Evolutionary conservation across 1,139 yeast species (phyloP).

Genomic region (Ogataea hybrid): DNA sequence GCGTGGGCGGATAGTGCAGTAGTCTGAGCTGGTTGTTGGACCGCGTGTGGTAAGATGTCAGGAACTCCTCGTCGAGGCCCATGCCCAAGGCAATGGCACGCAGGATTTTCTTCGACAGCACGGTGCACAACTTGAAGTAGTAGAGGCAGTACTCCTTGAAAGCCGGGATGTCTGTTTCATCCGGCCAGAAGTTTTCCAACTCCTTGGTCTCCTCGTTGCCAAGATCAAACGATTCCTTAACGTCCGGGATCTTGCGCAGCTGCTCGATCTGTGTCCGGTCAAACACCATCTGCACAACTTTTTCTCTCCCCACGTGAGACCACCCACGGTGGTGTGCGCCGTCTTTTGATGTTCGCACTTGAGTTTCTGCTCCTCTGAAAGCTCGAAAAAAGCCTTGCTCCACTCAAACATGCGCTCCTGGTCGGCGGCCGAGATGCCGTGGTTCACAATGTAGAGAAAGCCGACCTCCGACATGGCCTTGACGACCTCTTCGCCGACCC

Average conservation of each 20-base stretch:
- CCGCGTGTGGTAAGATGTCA: constrained; percentile 28
- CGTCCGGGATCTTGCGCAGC: constrained; percentile 26
- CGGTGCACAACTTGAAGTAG: constrained; percentile 24
- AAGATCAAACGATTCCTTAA: constrained; percentile 29
- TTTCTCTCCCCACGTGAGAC: constrained; percentile 30
- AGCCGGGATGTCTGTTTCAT: constrained; percentile 29
- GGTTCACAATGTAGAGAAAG: constrained; percentile 30
- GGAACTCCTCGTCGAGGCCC: constrained; percentile 30
- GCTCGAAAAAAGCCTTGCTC: constrained; percentile 25
- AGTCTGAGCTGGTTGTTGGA: constrained; percentile 27
- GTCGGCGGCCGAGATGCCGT: constrained; percentile 25
- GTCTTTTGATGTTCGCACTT: constrained; percentile 27
- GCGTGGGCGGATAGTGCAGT: constrained; percentile 34
- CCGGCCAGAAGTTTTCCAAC: constrained; percentile 31
- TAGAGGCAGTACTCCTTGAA: constrained; percentile 27
- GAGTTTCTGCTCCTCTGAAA: constrained; percentile 20
- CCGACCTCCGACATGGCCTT: constrained; percentile 29
- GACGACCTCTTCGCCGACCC: constrained; percentile 25
- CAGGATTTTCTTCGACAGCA: constrained; percentile 27
- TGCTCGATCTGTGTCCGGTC: constrained; percentile 22
- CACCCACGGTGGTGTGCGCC: constrained; percentile 29
- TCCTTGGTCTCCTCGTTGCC: constrained; percentile 23
- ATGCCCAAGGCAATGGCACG: constrained; percentile 33
- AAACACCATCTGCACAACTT: constrained; percentile 34
- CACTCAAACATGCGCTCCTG: constrained; percentile 27